Evolutionary conservation across 352 stramenopile species (phyloP).

Genomic region (Phytophthora vignae): DNA sequence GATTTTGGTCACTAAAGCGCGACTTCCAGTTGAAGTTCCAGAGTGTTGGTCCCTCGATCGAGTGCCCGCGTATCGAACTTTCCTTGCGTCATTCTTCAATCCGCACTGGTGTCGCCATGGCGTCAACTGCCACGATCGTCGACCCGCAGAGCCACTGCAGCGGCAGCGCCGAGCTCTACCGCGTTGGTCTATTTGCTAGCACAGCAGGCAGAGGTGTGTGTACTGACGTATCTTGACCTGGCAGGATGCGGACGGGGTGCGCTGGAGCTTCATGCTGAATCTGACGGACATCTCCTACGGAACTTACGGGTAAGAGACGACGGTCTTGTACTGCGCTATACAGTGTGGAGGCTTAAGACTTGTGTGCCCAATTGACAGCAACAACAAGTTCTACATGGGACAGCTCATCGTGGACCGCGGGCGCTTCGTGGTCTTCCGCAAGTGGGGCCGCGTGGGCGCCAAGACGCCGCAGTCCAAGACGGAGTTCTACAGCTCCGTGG

Average conservation of each 20-base stretch:
- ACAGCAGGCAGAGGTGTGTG: neutral
- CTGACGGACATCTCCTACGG: conserved; percentile 69
- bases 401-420: conserved; percentile 62
- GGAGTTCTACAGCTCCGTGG: conserved; percentile 21
- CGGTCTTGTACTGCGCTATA: neutral
- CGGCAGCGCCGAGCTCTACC: conserved; percentile 35
- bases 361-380: conserved; percentile 32
- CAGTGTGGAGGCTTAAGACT: conserved; percentile 9
- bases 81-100: conserved; percentile 35
- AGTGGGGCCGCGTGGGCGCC: conserved; percentile 73
- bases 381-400: conserved; percentile 85
- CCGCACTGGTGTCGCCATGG: conserved; percentile 19
- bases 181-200: conserved; percentile 11
- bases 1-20: neutral
- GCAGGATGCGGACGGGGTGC: conserved; percentile 57
- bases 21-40: neutral
- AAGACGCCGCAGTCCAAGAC: conserved; percentile 51
- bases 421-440: conserved; percentile 63
- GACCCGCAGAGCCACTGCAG: conserved; percentile 34
- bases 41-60: neutral
- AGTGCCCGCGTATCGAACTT: neutral
- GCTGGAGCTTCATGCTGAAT: conserved; percentile 80
- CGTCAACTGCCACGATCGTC: conserved; percentile 35
- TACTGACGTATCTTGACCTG: neutral
- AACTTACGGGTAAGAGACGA: conserved; percentile 45